These are phyloP conservation scores for Gyrodon lividus DNA, from an alignment of 768 basidiomycete species.

Conservation along the genomic window DNA sequence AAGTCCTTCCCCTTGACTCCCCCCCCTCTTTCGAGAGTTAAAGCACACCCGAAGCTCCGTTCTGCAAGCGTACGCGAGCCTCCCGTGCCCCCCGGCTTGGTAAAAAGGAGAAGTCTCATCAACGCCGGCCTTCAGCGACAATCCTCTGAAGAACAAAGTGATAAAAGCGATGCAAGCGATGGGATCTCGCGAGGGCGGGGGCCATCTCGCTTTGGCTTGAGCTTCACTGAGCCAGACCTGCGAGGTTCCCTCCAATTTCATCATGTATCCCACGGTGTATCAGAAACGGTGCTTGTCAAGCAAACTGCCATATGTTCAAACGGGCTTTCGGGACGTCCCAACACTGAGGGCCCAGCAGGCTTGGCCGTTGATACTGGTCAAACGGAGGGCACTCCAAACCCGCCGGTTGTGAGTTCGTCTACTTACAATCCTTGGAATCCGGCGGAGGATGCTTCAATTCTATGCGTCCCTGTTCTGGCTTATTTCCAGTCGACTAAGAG, in stretches of 20 bases:
- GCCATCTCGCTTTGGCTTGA: conserved; percentile 4
- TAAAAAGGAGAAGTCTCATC: conserved; percentile 27
- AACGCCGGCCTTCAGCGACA: conserved; percentile 21
- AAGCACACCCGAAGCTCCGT: conserved; percentile 32
- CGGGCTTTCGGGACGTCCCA: conserved; percentile 5
- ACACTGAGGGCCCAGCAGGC: background rate
- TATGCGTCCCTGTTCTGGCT: conserved; percentile 12
- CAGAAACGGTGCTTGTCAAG: conserved; percentile 6
- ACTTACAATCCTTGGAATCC: conserved; percentile 15
- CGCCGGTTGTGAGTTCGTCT: conserved; percentile 27
- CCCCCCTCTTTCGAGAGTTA: conserved; percentile 28
- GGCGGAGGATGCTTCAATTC: conserved; percentile 9
- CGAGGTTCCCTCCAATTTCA: conserved; percentile 2
- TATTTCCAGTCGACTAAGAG: conserved; percentile 7
- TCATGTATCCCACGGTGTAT: background rate
- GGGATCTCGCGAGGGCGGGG: conserved; percentile 8
- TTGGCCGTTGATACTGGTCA: background rate
- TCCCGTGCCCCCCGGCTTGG: conserved; percentile 32
- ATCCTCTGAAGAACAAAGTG: conserved; percentile 29
- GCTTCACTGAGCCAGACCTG: background rate
- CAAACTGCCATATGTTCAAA: conserved; percentile 11
- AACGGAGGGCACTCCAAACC: conserved; percentile 13
- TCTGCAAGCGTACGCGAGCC: conserved; percentile 27
- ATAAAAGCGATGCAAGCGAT: conserved; percentile 27
- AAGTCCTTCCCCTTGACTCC: conserved; percentile 32